Conservation (phyloP, 176 grass and related monocot genomes). For the Raddia guianensis region DNA sequence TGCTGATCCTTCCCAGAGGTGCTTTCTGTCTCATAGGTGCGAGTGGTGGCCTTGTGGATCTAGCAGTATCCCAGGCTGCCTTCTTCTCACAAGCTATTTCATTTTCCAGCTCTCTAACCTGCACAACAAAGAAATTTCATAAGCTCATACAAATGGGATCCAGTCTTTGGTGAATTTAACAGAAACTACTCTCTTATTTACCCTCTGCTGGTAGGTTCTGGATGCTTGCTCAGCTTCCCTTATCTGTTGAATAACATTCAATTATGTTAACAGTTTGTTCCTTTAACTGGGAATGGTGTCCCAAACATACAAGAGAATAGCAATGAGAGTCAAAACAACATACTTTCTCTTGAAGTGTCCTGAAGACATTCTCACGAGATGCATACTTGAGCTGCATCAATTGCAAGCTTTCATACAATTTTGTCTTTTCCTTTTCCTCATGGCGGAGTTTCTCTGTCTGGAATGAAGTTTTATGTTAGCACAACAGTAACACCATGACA, state of each 20-base stretch:
- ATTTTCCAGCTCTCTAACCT: conserved; percentile 86
- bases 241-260: conserved; percentile 49
- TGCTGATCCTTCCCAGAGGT: conserved; percentile 63
- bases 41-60: conserved; percentile 53
- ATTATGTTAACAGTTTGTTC: conserved; percentile 30
- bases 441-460: conserved; percentile 76
- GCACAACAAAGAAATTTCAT: conserved; percentile 37
- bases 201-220: conserved; percentile 72
- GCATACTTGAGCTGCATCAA: conserved; percentile 76
- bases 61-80: conserved; percentile 45
- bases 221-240: conserved; percentile 74
- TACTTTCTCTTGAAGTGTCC: conserved; percentile 82
- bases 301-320: conserved; percentile 7
- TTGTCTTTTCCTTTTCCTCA: conserved; percentile 72
- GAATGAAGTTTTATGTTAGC: conserved; percentile 36
- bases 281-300: conserved; percentile 7
- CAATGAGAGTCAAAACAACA: conserved; percentile 13
- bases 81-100: conserved; percentile 65
- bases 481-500: conserved; percentile 12
- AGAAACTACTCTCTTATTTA: conserved; percentile 40
- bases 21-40: conserved; percentile 61
- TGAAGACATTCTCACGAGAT: conserved; percentile 78
- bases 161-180: conserved; percentile 11
- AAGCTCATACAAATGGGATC: neutral
- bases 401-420: conserved; percentile 64